phyloP scores from a whole-genome alignment of 2,329 filamentous ascomycete species.

The Fusarium penzigii region DNA sequence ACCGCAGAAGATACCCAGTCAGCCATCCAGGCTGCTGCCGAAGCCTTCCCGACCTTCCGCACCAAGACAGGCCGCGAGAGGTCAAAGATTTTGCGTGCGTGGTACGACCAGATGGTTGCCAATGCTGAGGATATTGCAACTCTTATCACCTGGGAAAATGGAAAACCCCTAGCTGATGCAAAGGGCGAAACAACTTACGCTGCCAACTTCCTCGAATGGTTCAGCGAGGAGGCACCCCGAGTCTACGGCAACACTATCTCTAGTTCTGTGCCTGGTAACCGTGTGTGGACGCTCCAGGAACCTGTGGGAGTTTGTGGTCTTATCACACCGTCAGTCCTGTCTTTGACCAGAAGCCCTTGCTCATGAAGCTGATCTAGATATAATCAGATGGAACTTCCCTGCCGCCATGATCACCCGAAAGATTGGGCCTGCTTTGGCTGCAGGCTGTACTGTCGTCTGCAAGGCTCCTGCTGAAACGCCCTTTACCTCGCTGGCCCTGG shows the following conservation, averaged over 20 bases:
- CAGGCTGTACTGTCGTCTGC: slow-evolving; percentile 73
- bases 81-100: no score
- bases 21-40: no score
- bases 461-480: slow-evolving; percentile 76
- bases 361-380: slow-evolving; percentile 48
- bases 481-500: slow-evolving; percentile 69
- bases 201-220: slow-evolving; percentile 56
- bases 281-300: slow-evolving; percentile 68
- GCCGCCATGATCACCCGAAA: slow-evolving; percentile 40
- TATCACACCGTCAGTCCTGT: slow-evolving; percentile 50
- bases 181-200: slow-evolving; percentile 57
- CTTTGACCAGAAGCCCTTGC: no score
- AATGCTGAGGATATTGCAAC: slow-evolving; percentile 29
- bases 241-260: slow-evolving; percentile 60
- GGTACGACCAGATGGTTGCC: no score
- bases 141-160: slow-evolving; percentile 50
- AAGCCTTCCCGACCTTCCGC: no score
- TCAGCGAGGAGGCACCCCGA: slow-evolving; percentile 51
- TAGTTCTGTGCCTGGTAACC: slow-evolving; percentile 61
- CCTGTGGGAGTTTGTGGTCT: slow-evolving; percentile 42
- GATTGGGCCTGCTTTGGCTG: slow-evolving; percentile 60
- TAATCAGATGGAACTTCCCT: slow-evolving; percentile 26
- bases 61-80: slow-evolving; percentile 42
- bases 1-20: slow-evolving; percentile 26
- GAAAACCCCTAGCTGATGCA: slow-evolving; percentile 57